Evolutionary conservation across 2,329 filamentous ascomycete genomes (phyloP).

Genomic region (Coniella vitis): DNA sequence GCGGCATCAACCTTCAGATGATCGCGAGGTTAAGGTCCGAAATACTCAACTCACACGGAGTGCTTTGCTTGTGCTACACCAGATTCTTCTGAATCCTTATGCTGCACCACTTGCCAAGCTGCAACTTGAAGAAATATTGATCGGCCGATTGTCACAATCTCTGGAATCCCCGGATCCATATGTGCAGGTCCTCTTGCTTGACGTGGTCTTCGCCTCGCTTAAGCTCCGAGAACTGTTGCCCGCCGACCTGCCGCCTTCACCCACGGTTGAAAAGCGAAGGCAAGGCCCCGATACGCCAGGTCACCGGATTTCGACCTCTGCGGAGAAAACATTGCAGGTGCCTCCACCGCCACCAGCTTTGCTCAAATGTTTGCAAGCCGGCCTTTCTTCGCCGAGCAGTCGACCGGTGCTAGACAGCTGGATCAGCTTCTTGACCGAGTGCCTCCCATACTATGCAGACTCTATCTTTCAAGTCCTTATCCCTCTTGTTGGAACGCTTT

Average conservation of each 20-base stretch:
- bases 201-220: constrained; percentile 68
- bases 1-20: constrained; percentile 29
- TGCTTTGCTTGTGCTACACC: constrained; percentile 62
- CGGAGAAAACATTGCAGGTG: constrained; percentile 22
- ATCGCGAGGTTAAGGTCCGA: constrained; percentile 36
- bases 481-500: constrained; percentile 85
- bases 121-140: constrained; percentile 63
- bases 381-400: constrained; percentile 68
- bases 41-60: constrained; percentile 64
- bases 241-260: constrained; percentile 35
- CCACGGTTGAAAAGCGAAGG: constrained; percentile 40
- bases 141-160: constrained; percentile 58
- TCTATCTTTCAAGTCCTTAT: constrained; percentile 86
- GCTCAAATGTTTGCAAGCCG: constrained; percentile 78
- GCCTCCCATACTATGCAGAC: constrained; percentile 75
- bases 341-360: constrained; percentile 60
- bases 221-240: constrained; percentile 50
- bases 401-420: constrained; percentile 82
- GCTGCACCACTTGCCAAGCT: constrained; percentile 52
- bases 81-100: constrained; percentile 60
- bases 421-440: constrained; percentile 78
- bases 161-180: constrained; percentile 58
- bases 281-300: constrained; percentile 34
- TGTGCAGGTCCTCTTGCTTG: constrained; percentile 70
- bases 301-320: constrained; percentile 32